These are phyloP conservation scores for Onygenales sp. DNA, from an alignment of 2,329 filamentous ascomycete species.

Conservation along the genomic window DNA sequence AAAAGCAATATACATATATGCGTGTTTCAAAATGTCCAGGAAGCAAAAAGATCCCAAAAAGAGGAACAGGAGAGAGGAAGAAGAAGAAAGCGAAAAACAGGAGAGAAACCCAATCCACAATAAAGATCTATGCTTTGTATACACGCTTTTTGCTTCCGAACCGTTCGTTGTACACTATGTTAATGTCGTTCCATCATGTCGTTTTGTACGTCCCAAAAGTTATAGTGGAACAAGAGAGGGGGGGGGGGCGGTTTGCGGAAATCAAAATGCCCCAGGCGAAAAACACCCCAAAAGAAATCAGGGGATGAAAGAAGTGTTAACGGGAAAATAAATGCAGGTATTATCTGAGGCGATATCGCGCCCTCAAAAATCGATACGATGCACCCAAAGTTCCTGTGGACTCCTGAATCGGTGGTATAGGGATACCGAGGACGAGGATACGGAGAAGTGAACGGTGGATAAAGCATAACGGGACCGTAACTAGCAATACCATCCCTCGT, in stretches of 20 bases:
- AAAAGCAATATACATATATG: neutral
- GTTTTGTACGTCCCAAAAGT: neutral
- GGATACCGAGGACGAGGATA: conserved; percentile 3
- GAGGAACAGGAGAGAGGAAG: neutral
- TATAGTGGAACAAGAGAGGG: neutral
- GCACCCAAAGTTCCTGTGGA: conserved; percentile 18
- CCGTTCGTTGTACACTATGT: neutral
- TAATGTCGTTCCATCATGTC: neutral
- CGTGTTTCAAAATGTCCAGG: neutral
- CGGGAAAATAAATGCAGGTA: conserved; percentile 47
- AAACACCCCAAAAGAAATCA: neutral
- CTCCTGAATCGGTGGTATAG: conserved; percentile 14
- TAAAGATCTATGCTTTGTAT: neutral
- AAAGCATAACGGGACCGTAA: neutral
- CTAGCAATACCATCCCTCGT: neutral
- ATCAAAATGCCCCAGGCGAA: neutral
- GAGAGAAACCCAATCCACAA: neutral
- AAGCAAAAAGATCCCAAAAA: neutral
- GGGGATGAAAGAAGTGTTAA: neutral
- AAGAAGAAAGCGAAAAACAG: neutral
- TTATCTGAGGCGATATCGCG: conserved; percentile 84
- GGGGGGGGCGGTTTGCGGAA: neutral
- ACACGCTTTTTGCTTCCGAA: neutral
- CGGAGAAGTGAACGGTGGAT: neutral
- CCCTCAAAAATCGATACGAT: conserved; percentile 72